Evolutionary conservation across 139 green algal genomes (phyloP), one percentile per base, ranked within the genome.

Genomic region (Nannochloris sp.): DNA sequence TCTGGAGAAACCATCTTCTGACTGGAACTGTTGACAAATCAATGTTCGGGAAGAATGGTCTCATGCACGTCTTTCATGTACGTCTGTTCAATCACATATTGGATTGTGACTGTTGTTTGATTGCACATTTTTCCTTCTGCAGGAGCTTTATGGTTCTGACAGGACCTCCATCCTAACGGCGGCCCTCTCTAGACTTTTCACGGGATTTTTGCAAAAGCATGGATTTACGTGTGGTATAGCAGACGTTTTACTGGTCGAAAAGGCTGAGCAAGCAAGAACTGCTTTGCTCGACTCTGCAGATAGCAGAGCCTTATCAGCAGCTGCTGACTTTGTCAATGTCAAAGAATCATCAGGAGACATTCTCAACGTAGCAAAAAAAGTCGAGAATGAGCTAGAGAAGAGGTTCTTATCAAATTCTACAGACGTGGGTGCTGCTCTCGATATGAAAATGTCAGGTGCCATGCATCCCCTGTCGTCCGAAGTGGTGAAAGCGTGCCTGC

Each of bases 211-310:
- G 48, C 89, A 97, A 74, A 78, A 74, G 58, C 65, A 82, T 55
- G 93, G 93, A 49, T 96, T 98, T 73, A 97, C 92, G 2, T 98
- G 93, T 73, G 87, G 91, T 65, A 84, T 96, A 53, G 83, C 87
- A 65, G 92, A 98, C 79, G 74, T 96, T 50, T 68, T 94, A 43
- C 82, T 98, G 25, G 63, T 74, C 5, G 6, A 37, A 0, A 23
- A 46, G 3, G 75, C 84, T 0, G 89, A 96, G 70, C 16, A 36
- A 4, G 45, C 71, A 63, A 79, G 88, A 13, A 31, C 49, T 2
- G 31, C 62, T 12, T 64, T 87, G 29, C 68, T 95, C 44, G 40
- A 26, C 1, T 51, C 26, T 3, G 86, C 89, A 6, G 87, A 93
- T 70, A 74, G 48, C 14, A 64, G 62, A 16, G 80, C 75, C 1